Percentiles rank a stretch among this genome's conserved stretches.
phyloP scores from a whole-genome alignment of 1,284 basidiomycete species.

The Moesziomyces antarcticus region DNA sequence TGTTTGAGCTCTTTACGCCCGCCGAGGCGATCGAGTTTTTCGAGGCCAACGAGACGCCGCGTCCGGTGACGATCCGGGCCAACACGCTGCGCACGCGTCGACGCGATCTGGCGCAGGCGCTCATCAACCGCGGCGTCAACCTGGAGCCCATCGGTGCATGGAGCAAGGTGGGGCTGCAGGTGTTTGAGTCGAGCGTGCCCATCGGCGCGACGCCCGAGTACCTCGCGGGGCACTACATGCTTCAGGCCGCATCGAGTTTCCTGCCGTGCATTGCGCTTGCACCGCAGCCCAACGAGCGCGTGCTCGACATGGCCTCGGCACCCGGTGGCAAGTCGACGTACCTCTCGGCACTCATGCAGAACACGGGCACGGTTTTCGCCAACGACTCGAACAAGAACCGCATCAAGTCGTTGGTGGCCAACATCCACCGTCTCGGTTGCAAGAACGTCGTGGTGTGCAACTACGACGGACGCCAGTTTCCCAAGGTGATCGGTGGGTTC shows the following conservation, averaged over 20 bases:
- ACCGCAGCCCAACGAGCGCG: slow-evolving; percentile 91
- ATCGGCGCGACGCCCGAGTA: slow-evolving; percentile 96
- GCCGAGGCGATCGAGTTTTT: slow-evolving; percentile 95
- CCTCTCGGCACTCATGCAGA: slow-evolving; percentile 80
- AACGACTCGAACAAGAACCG: slow-evolving; percentile 96
- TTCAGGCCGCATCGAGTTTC: slow-evolving; percentile 98
- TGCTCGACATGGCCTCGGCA: slow-evolving; percentile 98
- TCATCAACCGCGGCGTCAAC: slow-evolving; percentile 95
- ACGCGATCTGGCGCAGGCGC: slow-evolving; percentile 90
- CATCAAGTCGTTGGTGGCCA: slow-evolving; percentile 95
- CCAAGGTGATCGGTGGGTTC: slow-evolving; percentile 99
- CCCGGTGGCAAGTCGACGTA: slow-evolving; percentile 94
- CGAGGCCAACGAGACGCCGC: slow-evolving; percentile 94
- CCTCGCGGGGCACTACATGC: slow-evolving; percentile 98
- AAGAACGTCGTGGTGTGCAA: slow-evolving; percentile 98
- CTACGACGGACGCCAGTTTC: slow-evolving; percentile 97
- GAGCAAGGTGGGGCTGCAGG: slow-evolving; percentile 97
- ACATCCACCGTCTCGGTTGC: slow-evolving; percentile 95
- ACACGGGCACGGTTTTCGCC: slow-evolving; percentile 97
- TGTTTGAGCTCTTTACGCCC: slow-evolving; percentile 92
- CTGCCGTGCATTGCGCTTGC: slow-evolving; percentile 96
- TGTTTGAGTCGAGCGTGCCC: slow-evolving; percentile 95
- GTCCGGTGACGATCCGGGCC: slow-evolving; percentile 96
- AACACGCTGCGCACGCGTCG: slow-evolving; percentile 95
- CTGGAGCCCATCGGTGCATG: slow-evolving; percentile 95